phyloP scores from a whole-genome alignment of 2,329 filamentous ascomycete species.

The Verticillium longisporum region DNA sequence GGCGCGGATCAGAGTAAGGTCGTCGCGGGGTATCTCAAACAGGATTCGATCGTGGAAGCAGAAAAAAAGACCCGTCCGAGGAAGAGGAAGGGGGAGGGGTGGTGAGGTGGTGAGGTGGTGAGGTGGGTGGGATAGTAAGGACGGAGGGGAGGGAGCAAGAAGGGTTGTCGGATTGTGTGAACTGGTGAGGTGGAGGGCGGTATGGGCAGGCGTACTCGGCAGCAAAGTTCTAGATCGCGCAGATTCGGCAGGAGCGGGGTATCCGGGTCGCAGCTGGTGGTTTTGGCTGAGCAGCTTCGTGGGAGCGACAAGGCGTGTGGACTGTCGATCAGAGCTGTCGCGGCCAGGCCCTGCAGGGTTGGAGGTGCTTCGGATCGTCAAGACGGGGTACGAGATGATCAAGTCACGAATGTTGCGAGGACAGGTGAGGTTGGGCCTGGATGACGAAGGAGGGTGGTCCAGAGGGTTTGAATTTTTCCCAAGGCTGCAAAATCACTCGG shows the following conservation, averaged over 20 bases:
- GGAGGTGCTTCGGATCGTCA: neutral
- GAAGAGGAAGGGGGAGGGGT: neutral
- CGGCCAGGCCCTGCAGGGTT: conserved; percentile 1
- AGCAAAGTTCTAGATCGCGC: conserved; percentile 15
- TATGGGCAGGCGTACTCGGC: conserved; percentile 2
- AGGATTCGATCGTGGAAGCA: neutral
- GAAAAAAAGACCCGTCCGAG: neutral
- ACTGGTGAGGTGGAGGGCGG: neutral
- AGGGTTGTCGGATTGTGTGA: neutral
- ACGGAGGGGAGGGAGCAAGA: neutral
- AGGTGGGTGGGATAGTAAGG: neutral
- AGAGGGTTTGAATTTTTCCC: neutral
- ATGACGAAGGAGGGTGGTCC: conserved; percentile 5
- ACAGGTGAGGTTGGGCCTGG: conserved; percentile 9
- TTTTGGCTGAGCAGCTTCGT: conserved; percentile 3
- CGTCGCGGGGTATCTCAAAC: neutral
- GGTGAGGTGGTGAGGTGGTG: neutral
- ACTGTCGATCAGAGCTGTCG: conserved; percentile 4
- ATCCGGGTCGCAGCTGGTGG: conserved; percentile 9
- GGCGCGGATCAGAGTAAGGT: neutral
- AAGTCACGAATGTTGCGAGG: conserved; percentile 2
- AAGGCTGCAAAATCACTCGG: neutral
- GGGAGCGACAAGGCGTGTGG: conserved; percentile 4
- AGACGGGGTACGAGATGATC: conserved; percentile 2
- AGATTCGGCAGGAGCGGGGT: conserved; percentile 15